These are phyloP conservation scores for Aspergillus calidoustus DNA, from an alignment of 2,329 filamentous ascomycete genomes.

Conservation along the genomic window DNA sequence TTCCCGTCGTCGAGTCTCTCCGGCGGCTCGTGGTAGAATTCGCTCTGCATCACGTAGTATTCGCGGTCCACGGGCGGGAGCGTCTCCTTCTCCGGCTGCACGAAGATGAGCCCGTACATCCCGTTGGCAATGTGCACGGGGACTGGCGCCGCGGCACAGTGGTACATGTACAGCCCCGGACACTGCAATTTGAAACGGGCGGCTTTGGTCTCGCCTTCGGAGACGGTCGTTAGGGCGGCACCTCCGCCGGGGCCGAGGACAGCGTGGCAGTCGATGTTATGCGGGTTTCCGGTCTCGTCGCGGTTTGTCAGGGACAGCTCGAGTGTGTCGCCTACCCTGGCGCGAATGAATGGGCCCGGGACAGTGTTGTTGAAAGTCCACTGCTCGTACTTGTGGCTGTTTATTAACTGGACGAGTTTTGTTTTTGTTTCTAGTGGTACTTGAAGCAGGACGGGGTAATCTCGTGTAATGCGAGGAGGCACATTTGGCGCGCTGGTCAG, in stretches of 20 bases:
- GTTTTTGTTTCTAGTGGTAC: conserved; percentile 35
- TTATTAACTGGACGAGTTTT: conserved; percentile 37
- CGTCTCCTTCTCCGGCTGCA: conserved; percentile 34
- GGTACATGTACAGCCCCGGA: conserved; percentile 41
- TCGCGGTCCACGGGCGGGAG: conserved; percentile 39
- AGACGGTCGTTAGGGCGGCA: conserved; percentile 37
- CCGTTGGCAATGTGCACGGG: conserved; percentile 45
- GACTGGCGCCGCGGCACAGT: conserved; percentile 42
- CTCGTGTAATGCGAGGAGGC: no score
- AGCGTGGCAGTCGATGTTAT: conserved; percentile 44
- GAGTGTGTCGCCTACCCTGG: conserved; percentile 39
- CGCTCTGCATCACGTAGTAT: conserved; percentile 46
- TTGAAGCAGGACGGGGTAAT: background rate
- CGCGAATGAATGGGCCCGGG: conserved; percentile 43
- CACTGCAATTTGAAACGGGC: conserved; percentile 35
- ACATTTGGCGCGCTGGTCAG: no score
- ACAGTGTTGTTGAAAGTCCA: conserved; percentile 43
- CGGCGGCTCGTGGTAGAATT: conserved; percentile 44
- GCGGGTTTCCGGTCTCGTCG: conserved; percentile 39
- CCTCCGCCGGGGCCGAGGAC: conserved; percentile 42
- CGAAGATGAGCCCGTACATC: conserved; percentile 45
- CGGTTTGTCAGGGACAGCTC: conserved; percentile 40
- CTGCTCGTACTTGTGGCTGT: conserved; percentile 41
- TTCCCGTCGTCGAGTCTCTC: conserved; percentile 38
- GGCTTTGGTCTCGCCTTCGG: conserved; percentile 39